These are phyloP conservation scores for Exophiala sp. DNA, from an alignment of 2,329 filamentous ascomycete genomes.

Conservation along the genomic window DNA sequence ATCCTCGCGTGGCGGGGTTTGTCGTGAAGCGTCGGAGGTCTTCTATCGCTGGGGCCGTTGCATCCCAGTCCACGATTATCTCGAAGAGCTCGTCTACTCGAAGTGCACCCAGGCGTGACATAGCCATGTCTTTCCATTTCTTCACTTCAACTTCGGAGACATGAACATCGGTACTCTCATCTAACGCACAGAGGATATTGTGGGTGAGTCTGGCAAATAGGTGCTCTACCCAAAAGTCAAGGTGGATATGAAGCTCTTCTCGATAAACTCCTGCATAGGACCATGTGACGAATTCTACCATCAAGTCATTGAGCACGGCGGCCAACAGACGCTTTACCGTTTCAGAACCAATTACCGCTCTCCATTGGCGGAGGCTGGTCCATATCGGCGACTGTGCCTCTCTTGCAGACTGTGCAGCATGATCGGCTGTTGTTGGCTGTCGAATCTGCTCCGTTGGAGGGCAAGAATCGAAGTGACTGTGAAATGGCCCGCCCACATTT, in stretches of 20 bases:
- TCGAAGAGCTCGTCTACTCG: conserved; percentile 59
- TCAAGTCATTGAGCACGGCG: conserved; percentile 54
- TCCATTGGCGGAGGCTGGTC: conserved; percentile 14
- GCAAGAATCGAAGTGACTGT: conserved; percentile 18
- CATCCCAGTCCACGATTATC: conserved; percentile 60
- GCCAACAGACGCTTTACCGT: conserved; percentile 57
- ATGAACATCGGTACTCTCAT: conserved; percentile 13
- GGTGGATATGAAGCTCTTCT: conserved; percentile 44
- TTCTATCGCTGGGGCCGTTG: conserved; percentile 56
- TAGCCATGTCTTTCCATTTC: conserved; percentile 55
- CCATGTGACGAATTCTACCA: conserved; percentile 55
- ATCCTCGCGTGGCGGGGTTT: conserved; percentile 51
- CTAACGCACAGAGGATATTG: conserved; percentile 36
- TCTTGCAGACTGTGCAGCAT: conserved; percentile 7
- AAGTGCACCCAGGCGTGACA: conserved; percentile 53
- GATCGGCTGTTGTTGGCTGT: conserved; percentile 14
- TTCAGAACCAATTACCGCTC: conserved; percentile 47
- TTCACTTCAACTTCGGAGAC: conserved; percentile 44
- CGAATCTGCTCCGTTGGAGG: conserved; percentile 10
- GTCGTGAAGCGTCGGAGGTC: conserved; percentile 58
- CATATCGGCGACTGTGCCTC: conserved; percentile 16
- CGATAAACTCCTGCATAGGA: conserved; percentile 59
- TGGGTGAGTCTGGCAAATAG: conserved; percentile 52
- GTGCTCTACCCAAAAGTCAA: conserved; percentile 56
- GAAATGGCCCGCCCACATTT: conserved; percentile 10